Evolutionary conservation across 75 land plant species (phyloP), one percentile per base, ranked within the genome.

Genomic region (Selaginella tamariscina): DNA sequence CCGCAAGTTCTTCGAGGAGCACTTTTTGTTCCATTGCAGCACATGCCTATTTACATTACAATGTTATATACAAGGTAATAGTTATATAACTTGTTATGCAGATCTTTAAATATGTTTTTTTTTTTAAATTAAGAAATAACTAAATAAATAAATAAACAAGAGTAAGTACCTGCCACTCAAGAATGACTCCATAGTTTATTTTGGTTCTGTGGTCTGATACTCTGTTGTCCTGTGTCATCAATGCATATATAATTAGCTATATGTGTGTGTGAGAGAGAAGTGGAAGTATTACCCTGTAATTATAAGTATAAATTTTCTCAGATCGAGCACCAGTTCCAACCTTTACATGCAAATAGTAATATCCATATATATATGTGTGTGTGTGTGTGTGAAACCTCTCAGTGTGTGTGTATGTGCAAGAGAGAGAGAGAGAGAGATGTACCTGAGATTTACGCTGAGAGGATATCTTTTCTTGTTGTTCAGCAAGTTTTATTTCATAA

Each of bases 301-400:
- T 95, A 71, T 95, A 95, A 20, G 99, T 95, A 54, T 96, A 77
- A 2, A 95, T 95, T 71, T 91, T 95, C 68, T 95, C 99, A 11
- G 96, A 73, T 22, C 99, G 88, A 68, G 99, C 83, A 65, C 96
- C 99, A 62, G 92, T 87, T 11, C 97, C 97, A 33, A 95, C 80
- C 96, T 94, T 80, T 21, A 56, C 55, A 39, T 39, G 21, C 32
- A 70, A 28, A 29, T 29, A 24, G 33, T 29, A 1, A 26, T 1
- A 24, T 54, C 39, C 29, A 23, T 5, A 39, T 5, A 39, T n/a
- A n/a, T n/a, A n/a, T n/a, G n/a, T n/a, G n/a, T n/a, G n/a, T n/a
- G n/a, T n/a, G n/a, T n/a, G n/a, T n/a, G n/a, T n/a, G n/a, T n/a
- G n/a, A n/a, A n/a, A n/a, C n/a, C n/a, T n/a, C n/a, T n/a, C n/a